Percentiles rank a stretch among this genome's conserved stretches.
Conservation (phyloP, 2,329 filamentous ascomycete genomes). For the Beauveria rudraprayagi region DNA sequence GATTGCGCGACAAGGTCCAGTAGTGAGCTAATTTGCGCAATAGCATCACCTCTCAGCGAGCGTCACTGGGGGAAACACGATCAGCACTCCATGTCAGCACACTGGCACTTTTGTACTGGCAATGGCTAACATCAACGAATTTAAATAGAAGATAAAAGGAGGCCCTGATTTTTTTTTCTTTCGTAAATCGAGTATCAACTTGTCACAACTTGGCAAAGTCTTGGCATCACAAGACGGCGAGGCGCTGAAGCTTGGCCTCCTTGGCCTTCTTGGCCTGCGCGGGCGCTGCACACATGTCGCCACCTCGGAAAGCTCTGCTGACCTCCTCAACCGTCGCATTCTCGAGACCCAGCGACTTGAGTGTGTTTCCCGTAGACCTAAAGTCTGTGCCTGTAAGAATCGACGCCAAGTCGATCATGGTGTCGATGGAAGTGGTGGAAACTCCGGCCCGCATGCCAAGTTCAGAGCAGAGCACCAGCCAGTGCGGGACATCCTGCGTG, state of each 20-base stretch:
- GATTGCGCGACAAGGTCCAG: no score
- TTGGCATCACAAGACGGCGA: neutral
- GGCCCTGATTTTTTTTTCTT: no score
- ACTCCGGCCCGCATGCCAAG: neutral
- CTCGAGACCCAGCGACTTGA: slow-evolving; percentile 5
- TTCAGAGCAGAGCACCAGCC: neutral
- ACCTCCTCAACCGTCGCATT: slow-evolving; percentile 2
- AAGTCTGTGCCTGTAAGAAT: slow-evolving; percentile 8
- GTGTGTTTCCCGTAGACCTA: slow-evolving; percentile 1
- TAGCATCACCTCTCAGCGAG: no score
- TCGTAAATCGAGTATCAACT: no score
- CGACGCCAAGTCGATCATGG: slow-evolving; percentile 12
- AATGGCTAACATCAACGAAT: no score
- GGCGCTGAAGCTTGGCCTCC: neutral
- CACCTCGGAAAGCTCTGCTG: neutral
- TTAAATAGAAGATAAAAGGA: no score
- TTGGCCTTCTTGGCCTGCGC: neutral
- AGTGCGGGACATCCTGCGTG: slow-evolving; percentile 3
- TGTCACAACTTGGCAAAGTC: neutral
- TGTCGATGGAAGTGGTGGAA: slow-evolving; percentile 8
- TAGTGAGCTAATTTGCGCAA: no score
- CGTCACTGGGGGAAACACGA: no score
- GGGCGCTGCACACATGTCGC: neutral
- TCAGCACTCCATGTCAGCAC: no score
- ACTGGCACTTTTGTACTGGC: no score